Conservation (phyloP, 176 grass and related monocot species). For the Otatea glauca region DNA sequence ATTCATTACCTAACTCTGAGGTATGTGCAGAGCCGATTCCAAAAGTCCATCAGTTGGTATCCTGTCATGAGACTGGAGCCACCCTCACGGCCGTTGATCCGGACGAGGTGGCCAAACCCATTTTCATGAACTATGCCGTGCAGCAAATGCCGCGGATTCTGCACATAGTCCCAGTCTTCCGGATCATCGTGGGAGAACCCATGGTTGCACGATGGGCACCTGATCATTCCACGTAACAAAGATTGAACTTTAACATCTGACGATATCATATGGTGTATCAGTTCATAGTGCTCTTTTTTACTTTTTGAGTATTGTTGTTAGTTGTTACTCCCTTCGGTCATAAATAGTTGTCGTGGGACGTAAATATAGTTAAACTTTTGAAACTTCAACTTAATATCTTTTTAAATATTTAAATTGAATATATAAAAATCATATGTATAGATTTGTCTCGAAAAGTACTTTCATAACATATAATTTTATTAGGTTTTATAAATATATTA, state of each 20-base stretch:
- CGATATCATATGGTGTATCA: background rate
- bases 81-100: constrained; percentile 66
- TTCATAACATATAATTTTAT: too few species aligned
- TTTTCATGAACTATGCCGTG: constrained; percentile 76
- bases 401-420: too few species aligned
- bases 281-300: background rate
- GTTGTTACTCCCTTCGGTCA: too few species aligned
- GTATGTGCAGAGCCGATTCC: constrained; percentile 70
- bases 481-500: too few species aligned
- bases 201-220: constrained; percentile 50
- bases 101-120: constrained; percentile 73
- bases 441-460: too few species aligned
- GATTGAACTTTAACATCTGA: constrained; percentile 9
- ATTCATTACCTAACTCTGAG: constrained; percentile 70
- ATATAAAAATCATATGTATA: too few species aligned
- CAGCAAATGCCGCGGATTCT: constrained; percentile 56
- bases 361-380: too few species aligned
- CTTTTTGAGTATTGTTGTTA: background rate
- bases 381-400: too few species aligned
- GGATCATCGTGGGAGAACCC: constrained; percentile 27
- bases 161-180: constrained; percentile 49
- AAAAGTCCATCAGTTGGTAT: constrained; percentile 72
- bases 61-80: constrained; percentile 58
- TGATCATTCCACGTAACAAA: background rate
- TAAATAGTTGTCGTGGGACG: too few species aligned